phyloP scores from a whole-genome alignment of 768 basidiomycete genomes.

The Suillus sp. region DNA sequence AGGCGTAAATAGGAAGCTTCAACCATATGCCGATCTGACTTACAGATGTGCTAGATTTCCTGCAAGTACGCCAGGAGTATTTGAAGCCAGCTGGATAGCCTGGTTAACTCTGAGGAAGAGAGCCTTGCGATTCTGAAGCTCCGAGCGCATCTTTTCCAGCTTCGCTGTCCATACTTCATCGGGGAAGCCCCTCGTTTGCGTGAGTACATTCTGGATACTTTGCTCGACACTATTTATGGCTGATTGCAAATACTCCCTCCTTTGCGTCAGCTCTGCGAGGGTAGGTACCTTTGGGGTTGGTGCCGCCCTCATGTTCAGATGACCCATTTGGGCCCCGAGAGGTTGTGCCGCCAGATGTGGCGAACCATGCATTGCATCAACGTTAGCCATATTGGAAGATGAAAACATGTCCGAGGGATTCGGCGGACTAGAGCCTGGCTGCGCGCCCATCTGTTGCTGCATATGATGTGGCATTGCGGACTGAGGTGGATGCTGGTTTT shows the following conservation, averaged over 20 bases:
- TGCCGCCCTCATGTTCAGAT: constrained; percentile 23
- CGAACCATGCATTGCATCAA: constrained; percentile 51
- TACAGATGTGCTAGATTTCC: constrained; percentile 38
- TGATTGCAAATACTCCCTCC: constrained; percentile 21
- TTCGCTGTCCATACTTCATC: constrained; percentile 23
- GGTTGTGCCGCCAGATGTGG: constrained; percentile 40
- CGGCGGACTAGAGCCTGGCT: constrained; percentile 41
- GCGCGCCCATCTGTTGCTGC: constrained; percentile 35
- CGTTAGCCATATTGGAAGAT: constrained; percentile 43
- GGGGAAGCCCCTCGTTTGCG: constrained; percentile 14
- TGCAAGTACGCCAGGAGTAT: constrained; percentile 22
- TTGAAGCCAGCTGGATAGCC: constrained; percentile 28
- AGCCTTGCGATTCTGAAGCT: constrained; percentile 40
- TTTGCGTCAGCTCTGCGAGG: constrained; percentile 27
- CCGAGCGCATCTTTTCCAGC: constrained; percentile 22
- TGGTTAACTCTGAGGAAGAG: constrained; percentile 38
- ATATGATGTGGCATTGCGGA: constrained; percentile 40
- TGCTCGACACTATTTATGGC: constrained; percentile 12
- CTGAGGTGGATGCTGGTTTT: constrained; percentile 39
- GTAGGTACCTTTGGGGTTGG: constrained; percentile 22
- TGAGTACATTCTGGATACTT: constrained; percentile 10
- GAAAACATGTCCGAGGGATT: constrained; percentile 49
- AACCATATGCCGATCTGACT: constrained; percentile 17
- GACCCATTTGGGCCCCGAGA: constrained; percentile 21
- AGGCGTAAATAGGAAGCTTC: constrained; percentile 13